These are phyloP conservation scores for Pleurotus giganteus DNA, from an alignment of 768 basidiomycete genomes.

Conservation along the genomic window DNA sequence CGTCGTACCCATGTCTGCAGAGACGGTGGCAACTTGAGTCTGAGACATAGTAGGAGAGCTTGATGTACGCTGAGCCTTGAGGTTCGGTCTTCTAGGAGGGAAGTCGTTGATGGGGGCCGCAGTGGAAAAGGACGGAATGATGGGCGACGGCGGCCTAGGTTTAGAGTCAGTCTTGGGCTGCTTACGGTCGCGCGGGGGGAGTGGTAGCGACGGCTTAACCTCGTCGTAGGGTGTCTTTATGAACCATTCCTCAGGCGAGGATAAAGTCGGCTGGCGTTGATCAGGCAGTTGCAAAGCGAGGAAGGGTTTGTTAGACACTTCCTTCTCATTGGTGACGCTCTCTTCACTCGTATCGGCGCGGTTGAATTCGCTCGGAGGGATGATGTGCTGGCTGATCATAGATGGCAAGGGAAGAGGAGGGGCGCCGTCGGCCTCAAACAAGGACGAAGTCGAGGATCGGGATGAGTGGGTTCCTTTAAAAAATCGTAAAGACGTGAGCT, in stretches of 20 bases:
- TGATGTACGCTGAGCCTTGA: not conserved
- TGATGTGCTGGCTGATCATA: slow-evolving; percentile 42
- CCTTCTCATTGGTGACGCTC: not conserved
- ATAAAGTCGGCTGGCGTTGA: not conserved
- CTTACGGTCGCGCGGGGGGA: slow-evolving; percentile 28
- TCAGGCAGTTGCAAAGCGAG: slow-evolving; percentile 2
- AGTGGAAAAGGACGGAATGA: slow-evolving; percentile 51
- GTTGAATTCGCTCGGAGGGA: slow-evolving; percentile 55
- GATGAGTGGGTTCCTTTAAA: slow-evolving; percentile 43
- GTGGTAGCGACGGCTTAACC: slow-evolving; percentile 31
- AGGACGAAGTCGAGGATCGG: slow-evolving; percentile 59
- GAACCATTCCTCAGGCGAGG: slow-evolving; percentile 12
- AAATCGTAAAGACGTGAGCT: slow-evolving; percentile 51
- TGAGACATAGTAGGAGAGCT: slow-evolving; percentile 10
- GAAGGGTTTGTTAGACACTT: not conserved
- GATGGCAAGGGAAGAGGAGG: slow-evolving; percentile 35
- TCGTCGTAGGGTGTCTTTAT: slow-evolving; percentile 28
- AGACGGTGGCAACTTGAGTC: slow-evolving; percentile 8
- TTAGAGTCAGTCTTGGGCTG: not conserved
- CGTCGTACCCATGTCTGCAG: not conserved
- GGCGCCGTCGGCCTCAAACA: slow-evolving; percentile 34
- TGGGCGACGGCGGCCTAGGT: slow-evolving; percentile 31
- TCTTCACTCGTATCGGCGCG: slow-evolving; percentile 19
- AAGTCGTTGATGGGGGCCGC: slow-evolving; percentile 46
- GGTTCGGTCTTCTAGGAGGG: slow-evolving; percentile 17